Percentiles rank a stretch among this genome's conserved stretches.
Evolutionary conservation across 306 rosid species (phyloP).

Genomic region (Vicia faba): DNA sequence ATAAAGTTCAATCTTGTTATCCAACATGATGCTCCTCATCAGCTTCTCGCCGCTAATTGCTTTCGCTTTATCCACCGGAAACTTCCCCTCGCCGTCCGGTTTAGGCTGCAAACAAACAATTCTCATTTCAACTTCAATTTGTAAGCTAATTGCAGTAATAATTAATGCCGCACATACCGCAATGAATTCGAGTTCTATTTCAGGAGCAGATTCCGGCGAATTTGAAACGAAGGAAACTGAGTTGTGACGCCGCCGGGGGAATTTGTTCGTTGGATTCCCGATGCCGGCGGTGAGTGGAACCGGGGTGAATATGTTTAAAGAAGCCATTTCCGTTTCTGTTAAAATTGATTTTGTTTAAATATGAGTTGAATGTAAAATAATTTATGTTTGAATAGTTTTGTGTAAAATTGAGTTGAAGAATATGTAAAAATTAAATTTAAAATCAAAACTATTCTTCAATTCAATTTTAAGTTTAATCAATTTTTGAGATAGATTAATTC

Average conservation of each 20-base stretch:
- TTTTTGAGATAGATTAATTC: no score
- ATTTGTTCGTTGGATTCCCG: neutral
- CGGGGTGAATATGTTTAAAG: slow-evolving; percentile 47
- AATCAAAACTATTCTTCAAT: no score
- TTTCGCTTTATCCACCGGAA: slow-evolving; percentile 62
- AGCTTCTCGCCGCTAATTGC: slow-evolving; percentile 79
- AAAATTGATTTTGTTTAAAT: no score
- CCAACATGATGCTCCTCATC: slow-evolving; percentile 82
- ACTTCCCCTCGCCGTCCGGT: slow-evolving; percentile 62
- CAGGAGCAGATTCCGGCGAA: slow-evolving; percentile 44
- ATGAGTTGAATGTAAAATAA: no score
- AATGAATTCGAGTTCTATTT: slow-evolving; percentile 77
- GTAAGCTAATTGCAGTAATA: neutral
- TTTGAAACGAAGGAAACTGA: slow-evolving; percentile 39
- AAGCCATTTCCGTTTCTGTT: slow-evolving; percentile 49
- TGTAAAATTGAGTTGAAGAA: no score
- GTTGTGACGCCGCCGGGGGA: slow-evolving; percentile 38
- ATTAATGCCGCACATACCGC: slow-evolving; percentile 47
- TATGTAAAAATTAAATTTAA: no score
- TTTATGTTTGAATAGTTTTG: no score
- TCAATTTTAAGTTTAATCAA: no score
- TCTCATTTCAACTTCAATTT: slow-evolving; percentile 2
- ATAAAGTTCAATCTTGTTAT: slow-evolving; percentile 83
- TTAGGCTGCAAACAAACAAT: slow-evolving; percentile 56
- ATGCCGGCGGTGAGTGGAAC: slow-evolving; percentile 34